Conservation (phyloP, 1,284 basidiomycete genomes). For the Malassezia sp. region DNA sequence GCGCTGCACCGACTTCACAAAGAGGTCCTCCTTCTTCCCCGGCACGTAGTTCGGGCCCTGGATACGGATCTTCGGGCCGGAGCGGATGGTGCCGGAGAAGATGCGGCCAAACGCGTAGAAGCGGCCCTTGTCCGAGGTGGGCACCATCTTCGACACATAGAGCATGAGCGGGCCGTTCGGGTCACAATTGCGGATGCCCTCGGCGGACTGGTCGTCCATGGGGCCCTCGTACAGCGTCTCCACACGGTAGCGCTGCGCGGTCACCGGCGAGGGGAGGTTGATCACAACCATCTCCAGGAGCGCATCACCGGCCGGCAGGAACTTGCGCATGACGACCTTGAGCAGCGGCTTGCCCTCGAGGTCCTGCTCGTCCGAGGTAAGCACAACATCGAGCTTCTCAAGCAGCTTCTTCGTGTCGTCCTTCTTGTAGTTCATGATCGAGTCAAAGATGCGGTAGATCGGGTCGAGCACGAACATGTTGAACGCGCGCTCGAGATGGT, state of each 20-base stretch:
- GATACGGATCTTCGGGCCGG: slow-evolving; percentile 97
- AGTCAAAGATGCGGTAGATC: slow-evolving; percentile 96
- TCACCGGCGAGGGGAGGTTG: slow-evolving; percentile 79
- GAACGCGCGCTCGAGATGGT: slow-evolving; percentile 59
- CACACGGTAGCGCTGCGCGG: slow-evolving; percentile 95
- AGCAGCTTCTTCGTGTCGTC: slow-evolving; percentile 72
- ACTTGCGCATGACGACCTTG: slow-evolving; percentile 98
- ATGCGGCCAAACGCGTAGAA: slow-evolving; percentile 99
- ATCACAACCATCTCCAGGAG: slow-evolving; percentile 99
- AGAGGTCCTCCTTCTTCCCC: slow-evolving; percentile 97
- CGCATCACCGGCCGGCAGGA: slow-evolving; percentile 96
- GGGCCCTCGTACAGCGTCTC: slow-evolving; percentile 99
- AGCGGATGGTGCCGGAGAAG: slow-evolving; percentile 93
- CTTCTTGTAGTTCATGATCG: slow-evolving; percentile 99
- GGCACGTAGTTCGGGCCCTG: slow-evolving; percentile 98
- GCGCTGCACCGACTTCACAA: slow-evolving; percentile 95
- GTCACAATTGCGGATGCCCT: slow-evolving; percentile 97
- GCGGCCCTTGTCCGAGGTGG: slow-evolving; percentile 98
- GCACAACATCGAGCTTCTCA: slow-evolving; percentile 92
- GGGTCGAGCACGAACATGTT: slow-evolving; percentile 88
- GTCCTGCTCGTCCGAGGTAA: slow-evolving; percentile 79
- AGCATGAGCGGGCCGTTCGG: slow-evolving; percentile 91
- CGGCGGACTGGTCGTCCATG: slow-evolving; percentile 98
- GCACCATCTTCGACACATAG: slow-evolving; percentile 99
- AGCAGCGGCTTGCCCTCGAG: slow-evolving; percentile 92